These are phyloP conservation scores for Acanthamoeba divionensis DNA, from an alignment of 208 protist species.

Conservation along the genomic window DNA sequence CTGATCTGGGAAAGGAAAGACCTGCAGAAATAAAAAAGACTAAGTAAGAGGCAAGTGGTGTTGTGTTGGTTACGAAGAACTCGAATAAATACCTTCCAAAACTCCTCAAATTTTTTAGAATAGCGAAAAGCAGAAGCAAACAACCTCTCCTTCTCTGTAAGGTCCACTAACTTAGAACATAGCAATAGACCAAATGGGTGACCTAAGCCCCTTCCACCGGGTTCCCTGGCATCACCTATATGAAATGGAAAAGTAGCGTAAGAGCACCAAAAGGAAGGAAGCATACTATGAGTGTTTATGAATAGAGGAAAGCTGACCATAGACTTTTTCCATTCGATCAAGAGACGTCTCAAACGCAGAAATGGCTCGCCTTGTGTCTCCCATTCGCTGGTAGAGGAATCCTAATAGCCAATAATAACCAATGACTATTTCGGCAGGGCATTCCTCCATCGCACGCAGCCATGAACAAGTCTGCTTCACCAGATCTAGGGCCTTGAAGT, in stretches of 20 bases:
- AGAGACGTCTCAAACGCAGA: slow-evolving; percentile 1
- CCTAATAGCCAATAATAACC: slow-evolving; percentile 34
- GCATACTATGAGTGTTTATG: no score
- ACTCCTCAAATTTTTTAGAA: slow-evolving; percentile 52
- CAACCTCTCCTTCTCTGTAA: slow-evolving; percentile 7
- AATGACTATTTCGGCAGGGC: slow-evolving; percentile 44
- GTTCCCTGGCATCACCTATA: slow-evolving; percentile 35
- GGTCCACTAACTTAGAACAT: slow-evolving; percentile 27
- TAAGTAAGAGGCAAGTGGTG: no score
- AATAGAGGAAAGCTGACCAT: neutral
- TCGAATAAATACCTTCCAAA: neutral
- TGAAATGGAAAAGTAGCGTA: neutral
- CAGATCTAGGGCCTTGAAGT: neutral
- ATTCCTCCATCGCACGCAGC: neutral
- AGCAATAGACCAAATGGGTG: slow-evolving; percentile 43
- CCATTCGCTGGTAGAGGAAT: slow-evolving; percentile 40
- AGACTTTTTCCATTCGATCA: slow-evolving; percentile 24
- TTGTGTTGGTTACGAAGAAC: no score
- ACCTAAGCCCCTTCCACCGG: neutral
- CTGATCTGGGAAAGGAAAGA: slow-evolving; percentile 33
- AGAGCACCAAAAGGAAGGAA: no score
- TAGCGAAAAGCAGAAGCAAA: slow-evolving; percentile 41
- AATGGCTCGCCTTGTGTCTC: neutral
- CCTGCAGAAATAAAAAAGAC: neutral
- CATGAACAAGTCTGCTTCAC: slow-evolving; percentile 4